Evolutionary conservation across 805 yeast species (phyloP).

Genomic region (Zygosaccharomyces lentus): DNA sequence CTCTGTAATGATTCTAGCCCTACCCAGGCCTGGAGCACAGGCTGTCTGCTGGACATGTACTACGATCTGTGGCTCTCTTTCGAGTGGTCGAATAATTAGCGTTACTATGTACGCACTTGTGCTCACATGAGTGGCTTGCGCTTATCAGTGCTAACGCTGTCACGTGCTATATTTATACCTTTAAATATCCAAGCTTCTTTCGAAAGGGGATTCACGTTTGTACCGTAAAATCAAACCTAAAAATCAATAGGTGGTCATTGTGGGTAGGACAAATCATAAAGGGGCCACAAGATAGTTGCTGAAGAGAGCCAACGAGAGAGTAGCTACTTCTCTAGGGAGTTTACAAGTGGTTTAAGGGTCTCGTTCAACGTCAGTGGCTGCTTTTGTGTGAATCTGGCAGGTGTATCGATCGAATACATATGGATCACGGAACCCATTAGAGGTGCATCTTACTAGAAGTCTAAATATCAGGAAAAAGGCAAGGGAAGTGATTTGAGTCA

Average conservation of each 20-base stretch:
- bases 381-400: neutral
- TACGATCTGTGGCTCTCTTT: constrained; percentile 50
- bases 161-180: neutral
- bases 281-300: neutral
- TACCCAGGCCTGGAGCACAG: constrained; percentile 94
- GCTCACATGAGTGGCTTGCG: neutral
- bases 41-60: constrained; percentile 77
- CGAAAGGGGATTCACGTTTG: constrained; percentile 1
- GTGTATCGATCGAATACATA: constrained; percentile 2
- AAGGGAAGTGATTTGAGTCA: neutral
- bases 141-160: neutral
- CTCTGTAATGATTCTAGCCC: constrained; percentile 85
- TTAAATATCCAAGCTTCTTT: neutral
- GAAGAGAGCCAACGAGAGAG: neutral
- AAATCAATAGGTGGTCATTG: neutral
- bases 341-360: constrained; percentile 1
- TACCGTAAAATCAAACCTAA: neutral
- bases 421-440: neutral
- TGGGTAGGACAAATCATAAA: neutral
- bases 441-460: neutral
- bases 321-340: neutral
- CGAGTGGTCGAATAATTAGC: constrained; percentile 2
- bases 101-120: neutral
- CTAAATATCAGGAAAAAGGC: neutral
- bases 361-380: neutral